These are phyloP conservation scores for Geotrichum candidum DNA, from an alignment of 1,139 yeast species.

Conservation along the genomic window DNA sequence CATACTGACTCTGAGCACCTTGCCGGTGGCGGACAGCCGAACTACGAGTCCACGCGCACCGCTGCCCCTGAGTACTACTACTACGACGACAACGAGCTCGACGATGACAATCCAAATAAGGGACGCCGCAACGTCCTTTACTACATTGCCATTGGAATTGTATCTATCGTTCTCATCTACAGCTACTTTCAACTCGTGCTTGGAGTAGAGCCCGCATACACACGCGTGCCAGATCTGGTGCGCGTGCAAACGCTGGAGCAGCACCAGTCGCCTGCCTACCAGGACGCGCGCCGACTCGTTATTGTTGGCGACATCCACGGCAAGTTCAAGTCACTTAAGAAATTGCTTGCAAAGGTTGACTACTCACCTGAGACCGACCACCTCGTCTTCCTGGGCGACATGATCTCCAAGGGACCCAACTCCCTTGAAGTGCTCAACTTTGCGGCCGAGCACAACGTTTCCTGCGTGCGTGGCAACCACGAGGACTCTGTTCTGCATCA, in stretches of 20 bases:
- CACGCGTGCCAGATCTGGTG: slow-evolving; percentile 11
- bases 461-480: slow-evolving; percentile 85
- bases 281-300: slow-evolving; percentile 36
- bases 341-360: slow-evolving; percentile 43
- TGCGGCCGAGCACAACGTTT: slow-evolving; percentile 48
- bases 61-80: slow-evolving; percentile 2
- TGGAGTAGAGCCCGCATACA: slow-evolving; percentile 9
- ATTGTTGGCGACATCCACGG: slow-evolving; percentile 91
- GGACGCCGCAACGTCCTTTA: not conserved
- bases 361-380: slow-evolving; percentile 49
- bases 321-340: slow-evolving; percentile 49
- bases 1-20: not conserved
- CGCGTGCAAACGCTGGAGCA: slow-evolving; percentile 6
- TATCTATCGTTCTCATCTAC: slow-evolving; percentile 5
- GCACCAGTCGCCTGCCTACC: slow-evolving; percentile 2
- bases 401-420: slow-evolving; percentile 77
- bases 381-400: slow-evolving; percentile 75
- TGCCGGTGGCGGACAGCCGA: not conserved
- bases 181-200: slow-evolving; percentile 6
- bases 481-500: slow-evolving; percentile 61
- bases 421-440: slow-evolving; percentile 65
- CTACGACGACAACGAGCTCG: slow-evolving; percentile 2
- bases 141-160: slow-evolving; percentile 1
- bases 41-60: not conserved
- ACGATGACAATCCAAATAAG: not conserved